A percentile compares a stretch with the other conserved stretches of the same genome.
phyloP scores from a whole-genome alignment of 2,329 filamentous ascomycete species.

The Basipetospora chlamydospora region DNA sequence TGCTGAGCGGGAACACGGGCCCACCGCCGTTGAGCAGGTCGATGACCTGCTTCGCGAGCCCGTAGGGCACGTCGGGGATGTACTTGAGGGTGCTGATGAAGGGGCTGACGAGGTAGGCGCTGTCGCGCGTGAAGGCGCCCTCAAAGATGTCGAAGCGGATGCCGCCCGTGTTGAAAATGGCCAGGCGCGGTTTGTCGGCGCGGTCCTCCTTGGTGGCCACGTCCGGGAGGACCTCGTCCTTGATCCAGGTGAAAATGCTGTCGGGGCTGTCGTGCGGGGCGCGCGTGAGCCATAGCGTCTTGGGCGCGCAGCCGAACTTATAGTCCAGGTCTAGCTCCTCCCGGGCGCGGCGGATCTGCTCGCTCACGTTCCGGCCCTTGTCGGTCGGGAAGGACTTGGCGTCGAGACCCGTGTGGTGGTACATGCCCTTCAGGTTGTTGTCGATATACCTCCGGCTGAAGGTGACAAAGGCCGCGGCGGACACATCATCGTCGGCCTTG shows the following conservation, averaged over 20 bases:
- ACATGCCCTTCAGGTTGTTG: conserved; percentile 75
- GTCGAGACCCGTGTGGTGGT: conserved; percentile 66
- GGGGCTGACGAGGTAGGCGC: conserved; percentile 72
- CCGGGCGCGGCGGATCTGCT: conserved; percentile 55
- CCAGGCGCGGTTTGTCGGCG: conserved; percentile 48
- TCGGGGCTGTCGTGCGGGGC: conserved; percentile 56
- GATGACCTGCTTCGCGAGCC: conserved; percentile 56
- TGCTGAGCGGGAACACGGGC: conserved; percentile 31
- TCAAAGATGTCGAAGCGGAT: conserved; percentile 94
- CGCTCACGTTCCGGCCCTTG: conserved; percentile 56
- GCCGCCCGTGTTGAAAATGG: conserved; percentile 77
- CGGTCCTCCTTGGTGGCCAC: conserved; percentile 43
- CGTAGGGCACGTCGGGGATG: conserved; percentile 68
- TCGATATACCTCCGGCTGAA: conserved; percentile 82
- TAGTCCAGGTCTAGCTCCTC: conserved; percentile 57
- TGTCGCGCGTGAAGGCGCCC: conserved; percentile 78
- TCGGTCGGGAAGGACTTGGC: conserved; percentile 60
- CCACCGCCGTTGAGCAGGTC: conserved; percentile 40
- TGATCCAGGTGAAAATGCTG: conserved; percentile 74
- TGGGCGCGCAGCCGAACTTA: conserved; percentile 69
- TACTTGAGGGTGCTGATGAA: conserved; percentile 70
- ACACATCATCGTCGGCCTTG: conserved; percentile 12
- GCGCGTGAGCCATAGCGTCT: conserved; percentile 68
- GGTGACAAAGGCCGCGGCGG: conserved; percentile 25
- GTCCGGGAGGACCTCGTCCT: conserved; percentile 57